Percentiles rank a stretch among this genome's conserved stretches.
Evolutionary conservation across 140 eudicot genomes (phyloP).

Genomic region (Ambrosia hybrid): DNA sequence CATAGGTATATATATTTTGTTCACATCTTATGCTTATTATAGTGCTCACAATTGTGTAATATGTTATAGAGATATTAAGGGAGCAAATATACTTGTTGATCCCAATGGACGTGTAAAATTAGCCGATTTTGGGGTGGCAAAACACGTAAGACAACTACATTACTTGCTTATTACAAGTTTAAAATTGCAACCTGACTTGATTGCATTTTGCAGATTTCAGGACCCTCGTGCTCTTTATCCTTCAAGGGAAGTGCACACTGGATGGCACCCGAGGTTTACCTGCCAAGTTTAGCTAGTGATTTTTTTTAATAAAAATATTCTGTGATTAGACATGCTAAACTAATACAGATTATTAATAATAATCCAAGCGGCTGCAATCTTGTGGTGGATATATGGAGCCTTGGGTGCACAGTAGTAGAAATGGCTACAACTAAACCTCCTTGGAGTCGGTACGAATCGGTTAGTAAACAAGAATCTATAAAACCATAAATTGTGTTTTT

Average conservation of each 20-base stretch:
- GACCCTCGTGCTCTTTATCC: conserved; percentile 67
- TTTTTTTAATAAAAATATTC: not conserved
- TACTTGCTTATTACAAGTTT: not conserved
- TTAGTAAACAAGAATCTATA: conserved; percentile 33
- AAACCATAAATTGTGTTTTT: not conserved
- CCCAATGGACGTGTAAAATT: conserved; percentile 83
- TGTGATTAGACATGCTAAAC: not conserved
- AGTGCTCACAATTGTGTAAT: not conserved
- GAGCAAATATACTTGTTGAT: conserved; percentile 91
- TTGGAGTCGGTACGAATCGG: conserved; percentile 93
- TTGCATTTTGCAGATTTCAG: conserved; percentile 55
- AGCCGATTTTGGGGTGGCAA: conserved; percentile 97
- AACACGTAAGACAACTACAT: conserved; percentile 60
- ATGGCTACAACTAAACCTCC: conserved; percentile 95
- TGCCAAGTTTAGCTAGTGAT: not conserved
- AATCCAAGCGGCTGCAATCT: conserved; percentile 63
- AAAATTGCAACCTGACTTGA: not conserved
- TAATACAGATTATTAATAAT: conserved; percentile 58
- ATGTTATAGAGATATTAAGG: conserved; percentile 72
- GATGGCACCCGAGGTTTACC: conserved; percentile 91
- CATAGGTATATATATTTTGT: conserved; percentile 61
- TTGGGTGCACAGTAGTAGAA: conserved; percentile 88
- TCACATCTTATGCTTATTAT: not conserved
- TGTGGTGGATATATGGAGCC: conserved; percentile 95
- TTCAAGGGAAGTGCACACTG: conserved; percentile 83